Percentiles rank a stretch among this genome's conserved stretches.
phyloP scores from a whole-genome alignment of 306 rosid species.

The Sechiopsis laciniata region DNA sequence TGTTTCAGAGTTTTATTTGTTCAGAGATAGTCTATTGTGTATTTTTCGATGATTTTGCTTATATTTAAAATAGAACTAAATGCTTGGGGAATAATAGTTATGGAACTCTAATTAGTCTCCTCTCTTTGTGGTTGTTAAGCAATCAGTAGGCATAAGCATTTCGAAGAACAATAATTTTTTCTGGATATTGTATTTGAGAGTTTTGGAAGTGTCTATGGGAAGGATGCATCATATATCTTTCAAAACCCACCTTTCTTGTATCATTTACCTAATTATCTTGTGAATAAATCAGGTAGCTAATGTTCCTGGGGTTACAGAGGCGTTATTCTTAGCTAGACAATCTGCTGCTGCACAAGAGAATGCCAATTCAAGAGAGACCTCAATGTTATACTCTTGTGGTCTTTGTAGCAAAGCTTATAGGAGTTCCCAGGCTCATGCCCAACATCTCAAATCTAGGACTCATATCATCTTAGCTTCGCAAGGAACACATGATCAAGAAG shows the following conservation, averaged over 20 bases:
- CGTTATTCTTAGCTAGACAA: constrained; percentile 65
- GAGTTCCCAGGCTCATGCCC: constrained; percentile 76
- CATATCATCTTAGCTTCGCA: constrained; percentile 58
- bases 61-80: neutral
- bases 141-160: neutral
- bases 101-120: neutral
- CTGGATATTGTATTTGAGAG: neutral
- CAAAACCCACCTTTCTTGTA: neutral
- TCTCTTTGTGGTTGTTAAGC: neutral
- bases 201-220: neutral
- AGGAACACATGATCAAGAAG: constrained; percentile 44
- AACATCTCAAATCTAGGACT: constrained; percentile 78
- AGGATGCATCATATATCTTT: neutral
- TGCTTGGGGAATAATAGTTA: neutral
- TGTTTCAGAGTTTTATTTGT: neutral
- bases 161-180: neutral
- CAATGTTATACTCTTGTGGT: constrained; percentile 85
- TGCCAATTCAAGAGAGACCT: constrained; percentile 43
- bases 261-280: neutral
- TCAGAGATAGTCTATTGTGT: neutral
- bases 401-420: constrained; percentile 86
- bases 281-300: constrained; percentile 61
- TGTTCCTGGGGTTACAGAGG: constrained; percentile 95
- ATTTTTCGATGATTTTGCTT: neutral
- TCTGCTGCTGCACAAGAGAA: constrained; percentile 68